Percentiles rank a stretch among this genome's conserved stretches.
These are phyloP conservation scores for Ustilago cynodontis DNA, from an alignment of 1,284 basidiomycete species.

Conservation along the genomic window DNA sequence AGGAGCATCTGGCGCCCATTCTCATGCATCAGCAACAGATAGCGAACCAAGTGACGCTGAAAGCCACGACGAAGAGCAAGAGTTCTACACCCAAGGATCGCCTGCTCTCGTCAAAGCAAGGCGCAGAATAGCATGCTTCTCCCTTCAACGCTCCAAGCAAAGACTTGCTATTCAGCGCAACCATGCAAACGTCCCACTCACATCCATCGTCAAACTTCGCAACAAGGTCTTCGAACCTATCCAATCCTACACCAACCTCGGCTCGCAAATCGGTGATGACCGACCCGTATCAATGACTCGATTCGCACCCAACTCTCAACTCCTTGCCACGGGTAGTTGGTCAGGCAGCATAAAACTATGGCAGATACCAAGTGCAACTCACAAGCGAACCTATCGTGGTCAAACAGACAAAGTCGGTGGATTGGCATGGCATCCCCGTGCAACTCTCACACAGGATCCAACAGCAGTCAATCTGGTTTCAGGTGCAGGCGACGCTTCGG, in stretches of 20 bases:
- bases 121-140: slow-evolving; percentile 87
- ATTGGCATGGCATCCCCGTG: slow-evolving; percentile 95
- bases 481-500: slow-evolving; percentile 85
- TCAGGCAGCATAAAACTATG: slow-evolving; percentile 93
- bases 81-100: slow-evolving; percentile 94
- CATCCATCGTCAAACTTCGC: slow-evolving; percentile 88
- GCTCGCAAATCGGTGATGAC: slow-evolving; percentile 97
- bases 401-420: slow-evolving; percentile 93
- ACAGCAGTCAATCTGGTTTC: slow-evolving; percentile 86
- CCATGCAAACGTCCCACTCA: slow-evolving; percentile 87
- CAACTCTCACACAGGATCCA: slow-evolving; percentile 82
- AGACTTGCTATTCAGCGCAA: slow-evolving; percentile 88
- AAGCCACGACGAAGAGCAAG: slow-evolving; percentile 78
- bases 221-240: slow-evolving; percentile 89
- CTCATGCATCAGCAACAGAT: slow-evolving; percentile 74
- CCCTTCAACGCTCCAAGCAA: slow-evolving; percentile 92
- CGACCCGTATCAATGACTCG: slow-evolving; percentile 92
- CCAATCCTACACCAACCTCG: slow-evolving; percentile 91
- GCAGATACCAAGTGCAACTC: slow-evolving; percentile 81
- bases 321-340: slow-evolving; percentile 94
- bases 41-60: slow-evolving; percentile 50
- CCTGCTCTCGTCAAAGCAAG: slow-evolving; percentile 86
- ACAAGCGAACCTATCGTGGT: slow-evolving; percentile 72
- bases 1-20: slow-evolving; percentile 73
- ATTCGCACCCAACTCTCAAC: slow-evolving; percentile 89